These are phyloP conservation scores for Myriosclerotinia curreyana DNA, from an alignment of 2,329 filamentous ascomycete genomes.

Conservation along the genomic window DNA sequence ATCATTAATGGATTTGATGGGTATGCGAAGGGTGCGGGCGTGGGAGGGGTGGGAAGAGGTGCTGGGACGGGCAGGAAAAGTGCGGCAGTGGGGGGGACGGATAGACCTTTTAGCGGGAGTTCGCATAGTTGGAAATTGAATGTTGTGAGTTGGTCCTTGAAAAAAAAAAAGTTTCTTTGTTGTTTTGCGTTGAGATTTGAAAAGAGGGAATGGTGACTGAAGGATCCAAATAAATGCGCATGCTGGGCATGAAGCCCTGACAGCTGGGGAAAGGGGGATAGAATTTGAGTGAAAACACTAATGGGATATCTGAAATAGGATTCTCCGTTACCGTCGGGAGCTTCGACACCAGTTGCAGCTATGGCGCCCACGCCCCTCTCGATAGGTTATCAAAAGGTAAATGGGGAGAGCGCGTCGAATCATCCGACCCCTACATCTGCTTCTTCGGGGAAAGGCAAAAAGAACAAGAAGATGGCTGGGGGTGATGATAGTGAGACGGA, in stretches of 20 bases:
- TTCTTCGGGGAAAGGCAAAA: slow-evolving; percentile 46
- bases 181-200: no score
- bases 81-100: slow-evolving; percentile 59
- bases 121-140: slow-evolving; percentile 57
- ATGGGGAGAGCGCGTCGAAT: slow-evolving; percentile 45
- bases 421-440: slow-evolving; percentile 56
- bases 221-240: background rate
- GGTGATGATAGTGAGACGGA: slow-evolving; percentile 59
- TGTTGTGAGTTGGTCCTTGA: slow-evolving; percentile 36
- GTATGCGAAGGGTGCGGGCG: slow-evolving; percentile 83
- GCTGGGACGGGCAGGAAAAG: slow-evolving; percentile 62
- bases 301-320: slow-evolving; percentile 28
- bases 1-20: slow-evolving; percentile 98
- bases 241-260: background rate
- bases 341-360: slow-evolving; percentile 39
- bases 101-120: slow-evolving; percentile 63
- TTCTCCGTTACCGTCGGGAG: slow-evolving; percentile 34
- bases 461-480: slow-evolving; percentile 51
- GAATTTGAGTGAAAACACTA: background rate
- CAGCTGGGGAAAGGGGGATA: background rate
- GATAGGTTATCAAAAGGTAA: slow-evolving; percentile 49
- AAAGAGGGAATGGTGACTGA: background rate
- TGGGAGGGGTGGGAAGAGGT: slow-evolving; percentile 45
- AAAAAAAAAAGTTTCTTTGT: background rate
- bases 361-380: slow-evolving; percentile 56